A percentile compares a stretch with the other conserved stretches of the same genome.
Conservation (phyloP, 805 yeast genomes). For the Torulaspora maleeae region DNA sequence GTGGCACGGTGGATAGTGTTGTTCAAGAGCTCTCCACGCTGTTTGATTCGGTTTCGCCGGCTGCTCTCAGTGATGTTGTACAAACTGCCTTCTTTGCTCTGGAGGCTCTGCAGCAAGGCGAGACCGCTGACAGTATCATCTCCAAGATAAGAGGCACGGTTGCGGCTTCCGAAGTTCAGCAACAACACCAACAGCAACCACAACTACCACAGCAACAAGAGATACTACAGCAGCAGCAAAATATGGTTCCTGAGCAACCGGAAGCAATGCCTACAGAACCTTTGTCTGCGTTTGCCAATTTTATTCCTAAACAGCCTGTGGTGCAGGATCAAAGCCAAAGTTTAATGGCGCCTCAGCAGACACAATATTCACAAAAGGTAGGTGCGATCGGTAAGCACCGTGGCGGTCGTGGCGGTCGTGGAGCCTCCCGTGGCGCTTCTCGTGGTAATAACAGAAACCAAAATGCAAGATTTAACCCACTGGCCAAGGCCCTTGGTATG, state of each 20-base stretch:
- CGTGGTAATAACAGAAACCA: slow-evolving; percentile 24
- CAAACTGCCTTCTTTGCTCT: slow-evolving; percentile 56
- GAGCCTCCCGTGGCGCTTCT: slow-evolving; percentile 17
- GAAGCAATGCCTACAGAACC: slow-evolving; percentile 22
- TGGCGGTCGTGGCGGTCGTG: slow-evolving; percentile 23
- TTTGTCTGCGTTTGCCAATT: slow-evolving; percentile 30
- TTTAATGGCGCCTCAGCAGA: slow-evolving; percentile 16
- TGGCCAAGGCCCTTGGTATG: slow-evolving; percentile 39
- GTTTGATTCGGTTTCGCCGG: slow-evolving; percentile 57
- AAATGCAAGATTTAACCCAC: slow-evolving; percentile 36
- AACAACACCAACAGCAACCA: slow-evolving; percentile 18
- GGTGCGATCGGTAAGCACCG: slow-evolving; percentile 22
- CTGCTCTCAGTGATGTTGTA: slow-evolving; percentile 54
- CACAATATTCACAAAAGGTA: slow-evolving; percentile 23
- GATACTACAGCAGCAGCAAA: slow-evolving; percentile 16
- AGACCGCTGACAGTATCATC: slow-evolving; percentile 30
- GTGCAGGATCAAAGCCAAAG: slow-evolving; percentile 11
- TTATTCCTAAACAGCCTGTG: slow-evolving; percentile 22
- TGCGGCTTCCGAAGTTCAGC: slow-evolving; percentile 3
- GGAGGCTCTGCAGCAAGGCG: slow-evolving; percentile 39
- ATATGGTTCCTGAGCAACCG: slow-evolving; percentile 10
- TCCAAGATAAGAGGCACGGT: slow-evolving; percentile 25
- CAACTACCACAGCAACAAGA: slow-evolving; percentile 18
- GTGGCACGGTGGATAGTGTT: slow-evolving; percentile 57
- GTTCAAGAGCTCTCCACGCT: slow-evolving; percentile 55